phyloP scores from a whole-genome alignment of 768 basidiomycete species.

The Lentinula boryana region DNA sequence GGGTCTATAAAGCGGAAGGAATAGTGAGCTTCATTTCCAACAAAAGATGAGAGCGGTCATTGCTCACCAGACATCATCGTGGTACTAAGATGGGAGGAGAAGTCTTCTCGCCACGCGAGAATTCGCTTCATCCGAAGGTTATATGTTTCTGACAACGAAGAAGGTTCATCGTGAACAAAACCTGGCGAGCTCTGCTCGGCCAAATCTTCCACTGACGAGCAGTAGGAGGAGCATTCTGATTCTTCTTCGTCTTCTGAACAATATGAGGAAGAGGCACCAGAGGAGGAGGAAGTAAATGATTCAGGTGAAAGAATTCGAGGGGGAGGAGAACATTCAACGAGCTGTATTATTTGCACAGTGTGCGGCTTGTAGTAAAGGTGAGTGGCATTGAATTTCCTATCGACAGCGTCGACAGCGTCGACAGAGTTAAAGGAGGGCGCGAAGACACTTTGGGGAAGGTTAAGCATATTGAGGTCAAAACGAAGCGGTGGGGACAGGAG shows the following conservation, averaged over 20 bases:
- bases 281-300: slow-evolving; percentile 23
- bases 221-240: slow-evolving; percentile 56
- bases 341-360: slow-evolving; percentile 64
- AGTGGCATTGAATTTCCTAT: slow-evolving; percentile 28
- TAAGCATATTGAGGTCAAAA: slow-evolving; percentile 16
- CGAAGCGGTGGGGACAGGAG: not conserved
- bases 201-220: slow-evolving; percentile 54
- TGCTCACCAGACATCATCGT: slow-evolving; percentile 34
- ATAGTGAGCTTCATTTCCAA: not conserved
- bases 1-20: slow-evolving; percentile 16
- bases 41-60: not conserved
- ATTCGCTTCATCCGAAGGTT: slow-evolving; percentile 58
- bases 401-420: slow-evolving; percentile 20
- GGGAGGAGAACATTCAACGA: slow-evolving; percentile 61
- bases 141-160: slow-evolving; percentile 41
- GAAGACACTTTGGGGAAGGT: slow-evolving; percentile 18
- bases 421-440: slow-evolving; percentile 11
- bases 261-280: slow-evolving; percentile 32
- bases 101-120: slow-evolving; percentile 63
- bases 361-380: slow-evolving; percentile 41
- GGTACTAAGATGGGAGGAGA: slow-evolving; percentile 36
- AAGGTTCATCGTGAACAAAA: slow-evolving; percentile 20
- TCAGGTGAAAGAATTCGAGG: slow-evolving; percentile 38
- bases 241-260: slow-evolving; percentile 40
- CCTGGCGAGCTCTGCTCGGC: slow-evolving; percentile 25